phyloP scores from a whole-genome alignment of 441 rosid species.

The Brassica hybrid region DNA sequence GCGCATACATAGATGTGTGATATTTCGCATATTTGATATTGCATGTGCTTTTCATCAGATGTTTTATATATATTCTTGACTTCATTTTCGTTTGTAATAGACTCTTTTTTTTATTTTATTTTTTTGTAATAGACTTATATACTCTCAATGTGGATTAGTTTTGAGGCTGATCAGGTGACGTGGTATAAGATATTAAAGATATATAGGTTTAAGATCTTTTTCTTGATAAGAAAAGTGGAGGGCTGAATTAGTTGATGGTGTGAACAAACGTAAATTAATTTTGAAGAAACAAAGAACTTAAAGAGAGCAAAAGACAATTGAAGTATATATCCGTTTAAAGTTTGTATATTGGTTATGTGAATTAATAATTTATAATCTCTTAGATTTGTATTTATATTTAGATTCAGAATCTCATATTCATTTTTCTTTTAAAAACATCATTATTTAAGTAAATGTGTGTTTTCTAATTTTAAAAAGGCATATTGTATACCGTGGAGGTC shows the following conservation, averaged over 20 bases:
- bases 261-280: not conserved
- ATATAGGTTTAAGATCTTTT: not conserved
- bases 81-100: not conserved
- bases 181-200: not conserved
- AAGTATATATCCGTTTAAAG: not conserved
- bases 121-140: not conserved
- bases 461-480: no score
- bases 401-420: no score
- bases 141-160: not conserved
- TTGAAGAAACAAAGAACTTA: not conserved
- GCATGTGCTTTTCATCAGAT: conserved; percentile 7
- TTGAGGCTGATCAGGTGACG: not conserved
- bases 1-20: conserved; percentile 17
- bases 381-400: not conserved
- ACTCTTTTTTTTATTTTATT: no score
- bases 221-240: not conserved
- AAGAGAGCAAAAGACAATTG: not conserved
- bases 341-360: not conserved
- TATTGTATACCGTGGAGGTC: not conserved
- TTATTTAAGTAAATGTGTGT: no score
- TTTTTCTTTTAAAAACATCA: no score
- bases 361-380: not conserved
- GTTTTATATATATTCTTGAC: not conserved
- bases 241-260: not conserved
- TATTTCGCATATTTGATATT: conserved; percentile 25